Evolutionary conservation across 148 eudicot genomes (phyloP).

Genomic region (Rhododendron kiyosumense): DNA sequence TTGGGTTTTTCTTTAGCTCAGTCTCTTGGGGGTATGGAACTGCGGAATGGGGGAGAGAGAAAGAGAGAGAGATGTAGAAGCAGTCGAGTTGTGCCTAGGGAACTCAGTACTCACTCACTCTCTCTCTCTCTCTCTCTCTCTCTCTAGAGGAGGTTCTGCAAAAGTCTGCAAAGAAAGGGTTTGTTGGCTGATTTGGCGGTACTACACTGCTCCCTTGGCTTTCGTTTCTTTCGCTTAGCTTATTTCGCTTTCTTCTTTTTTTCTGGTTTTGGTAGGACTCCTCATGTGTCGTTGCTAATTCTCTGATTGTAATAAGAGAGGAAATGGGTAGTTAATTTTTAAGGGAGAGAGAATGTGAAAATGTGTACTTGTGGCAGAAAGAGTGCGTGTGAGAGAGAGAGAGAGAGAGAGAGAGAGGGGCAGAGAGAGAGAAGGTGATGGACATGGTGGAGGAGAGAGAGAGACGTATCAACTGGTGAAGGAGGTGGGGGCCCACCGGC

Average conservation of each 20-base stretch:
- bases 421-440: background rate
- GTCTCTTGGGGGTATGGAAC: background rate
- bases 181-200: slow-evolving; percentile 4
- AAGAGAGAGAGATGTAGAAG: background rate
- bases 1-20: background rate
- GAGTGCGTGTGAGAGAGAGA: background rate
- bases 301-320: background rate
- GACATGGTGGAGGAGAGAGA: slow-evolving; percentile 7
- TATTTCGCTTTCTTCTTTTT: background rate
- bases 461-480: background rate
- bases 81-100: background rate
- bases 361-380: background rate
- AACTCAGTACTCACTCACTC: background rate
- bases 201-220: background rate
- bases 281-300: slow-evolving; percentile 4
- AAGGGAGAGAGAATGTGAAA: background rate
- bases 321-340: background rate
- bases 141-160: slow-evolving; percentile 1
- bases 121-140: background rate
- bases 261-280: slow-evolving; percentile 4
- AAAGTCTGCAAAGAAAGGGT: background rate
- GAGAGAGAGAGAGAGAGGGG: background rate
- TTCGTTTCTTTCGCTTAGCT: background rate
- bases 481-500: slow-evolving; percentile 10
- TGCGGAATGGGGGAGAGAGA: background rate